These are phyloP conservation scores for Magnaporthiopsis incrustans DNA, from an alignment of 2,329 filamentous ascomycete genomes.

Conservation along the genomic window DNA sequence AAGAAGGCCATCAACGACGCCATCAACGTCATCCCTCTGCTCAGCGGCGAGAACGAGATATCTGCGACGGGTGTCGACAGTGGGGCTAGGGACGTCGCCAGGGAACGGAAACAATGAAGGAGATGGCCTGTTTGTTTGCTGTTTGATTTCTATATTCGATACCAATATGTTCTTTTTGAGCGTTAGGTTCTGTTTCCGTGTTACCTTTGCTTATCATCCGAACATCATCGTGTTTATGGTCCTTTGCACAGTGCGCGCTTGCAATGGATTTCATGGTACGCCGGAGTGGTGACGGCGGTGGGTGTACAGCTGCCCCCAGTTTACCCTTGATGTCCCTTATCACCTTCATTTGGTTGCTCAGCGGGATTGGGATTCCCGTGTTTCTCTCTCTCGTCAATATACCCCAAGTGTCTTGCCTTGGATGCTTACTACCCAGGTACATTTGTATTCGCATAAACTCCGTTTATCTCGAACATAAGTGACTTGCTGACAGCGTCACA, in stretches of 20 bases:
- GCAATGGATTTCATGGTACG: background rate
- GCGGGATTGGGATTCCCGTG: too few relatives aligned
- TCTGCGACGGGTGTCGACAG: slow-evolving; percentile 21
- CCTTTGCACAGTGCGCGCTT: background rate
- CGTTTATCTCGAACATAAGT: too few relatives aligned
- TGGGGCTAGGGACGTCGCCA: slow-evolving; percentile 36
- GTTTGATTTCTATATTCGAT: too few relatives aligned
- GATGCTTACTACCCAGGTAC: too few relatives aligned
- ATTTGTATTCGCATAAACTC: too few relatives aligned
- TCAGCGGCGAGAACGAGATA: slow-evolving; percentile 36
- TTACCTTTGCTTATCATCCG: background rate
- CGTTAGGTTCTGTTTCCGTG: background rate
- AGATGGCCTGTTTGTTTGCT: background rate
- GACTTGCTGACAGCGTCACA: too few relatives aligned
- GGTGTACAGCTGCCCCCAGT: too few relatives aligned
- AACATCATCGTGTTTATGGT: background rate
- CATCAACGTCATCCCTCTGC: slow-evolving; percentile 49
- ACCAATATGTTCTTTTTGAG: too few relatives aligned
- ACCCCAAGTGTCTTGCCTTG: too few relatives aligned
- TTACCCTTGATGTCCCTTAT: too few relatives aligned
- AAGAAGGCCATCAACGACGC: slow-evolving; percentile 17
- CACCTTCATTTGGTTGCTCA: too few relatives aligned
- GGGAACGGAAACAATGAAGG: slow-evolving; percentile 28
- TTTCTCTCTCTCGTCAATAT: too few relatives aligned
- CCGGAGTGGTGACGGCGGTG: background rate